Conservation (phyloP, 1,284 basidiomycete genomes). For the Ganoderma resinaceum region DNA sequence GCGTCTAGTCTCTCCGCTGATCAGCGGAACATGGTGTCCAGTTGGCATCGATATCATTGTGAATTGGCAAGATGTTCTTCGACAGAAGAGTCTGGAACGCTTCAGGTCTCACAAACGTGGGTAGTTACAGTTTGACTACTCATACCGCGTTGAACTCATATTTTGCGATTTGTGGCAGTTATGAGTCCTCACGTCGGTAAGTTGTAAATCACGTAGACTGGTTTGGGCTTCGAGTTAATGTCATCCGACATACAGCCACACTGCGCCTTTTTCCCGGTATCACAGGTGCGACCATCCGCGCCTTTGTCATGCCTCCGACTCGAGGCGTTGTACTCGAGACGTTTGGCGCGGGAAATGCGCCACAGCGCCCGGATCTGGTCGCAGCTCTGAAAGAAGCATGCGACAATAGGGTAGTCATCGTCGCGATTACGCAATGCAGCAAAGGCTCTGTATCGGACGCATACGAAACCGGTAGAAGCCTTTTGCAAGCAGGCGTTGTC, state of each 20-base stretch:
- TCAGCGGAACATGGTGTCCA: slow-evolving; percentile 31
- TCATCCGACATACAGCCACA: slow-evolving; percentile 54
- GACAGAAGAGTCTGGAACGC: slow-evolving; percentile 76
- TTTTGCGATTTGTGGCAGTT: slow-evolving; percentile 48
- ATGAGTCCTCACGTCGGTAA: slow-evolving; percentile 82
- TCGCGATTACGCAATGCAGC: slow-evolving; percentile 90
- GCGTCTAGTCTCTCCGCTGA: not conserved
- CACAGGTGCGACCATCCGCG: slow-evolving; percentile 70
- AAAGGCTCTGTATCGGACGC: slow-evolving; percentile 83
- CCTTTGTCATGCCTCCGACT: slow-evolving; percentile 76
- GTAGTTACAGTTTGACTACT: not conserved
- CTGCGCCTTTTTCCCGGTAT: slow-evolving; percentile 91
- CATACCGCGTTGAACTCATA: not conserved
- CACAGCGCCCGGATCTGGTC: slow-evolving; percentile 73
- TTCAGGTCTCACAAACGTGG: slow-evolving; percentile 85
- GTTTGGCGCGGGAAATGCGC: slow-evolving; percentile 90
- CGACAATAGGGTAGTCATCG: slow-evolving; percentile 84
- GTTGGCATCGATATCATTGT: slow-evolving; percentile 92
- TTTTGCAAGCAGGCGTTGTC: slow-evolving; percentile 78
- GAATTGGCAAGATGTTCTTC: slow-evolving; percentile 85
- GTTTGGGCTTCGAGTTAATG: not conserved
- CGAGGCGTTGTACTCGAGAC: slow-evolving; percentile 88
- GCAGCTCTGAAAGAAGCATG: slow-evolving; percentile 80
- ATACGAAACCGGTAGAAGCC: slow-evolving; percentile 83
- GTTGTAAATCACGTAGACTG: slow-evolving; percentile 32